Conservation (phyloP, 1,284 basidiomycete genomes). For the Agroathelia rolfsii region DNA sequence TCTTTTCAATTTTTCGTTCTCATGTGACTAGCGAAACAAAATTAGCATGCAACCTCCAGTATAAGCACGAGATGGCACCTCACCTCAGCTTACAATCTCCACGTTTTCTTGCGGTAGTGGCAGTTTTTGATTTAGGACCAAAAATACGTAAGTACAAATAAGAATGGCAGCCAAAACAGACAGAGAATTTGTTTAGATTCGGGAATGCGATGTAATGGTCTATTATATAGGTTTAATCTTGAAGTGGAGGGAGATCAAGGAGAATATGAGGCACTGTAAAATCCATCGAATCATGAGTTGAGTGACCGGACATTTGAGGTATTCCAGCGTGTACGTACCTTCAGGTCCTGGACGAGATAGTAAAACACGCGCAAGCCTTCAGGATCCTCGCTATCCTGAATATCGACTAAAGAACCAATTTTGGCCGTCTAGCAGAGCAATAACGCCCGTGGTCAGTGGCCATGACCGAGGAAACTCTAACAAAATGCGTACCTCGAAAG, state of each 20-base stretch:
- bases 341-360: constrained; percentile 95
- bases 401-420: constrained; percentile 93
- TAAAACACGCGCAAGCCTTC: constrained; percentile 98
- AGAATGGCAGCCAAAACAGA: no score
- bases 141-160: no score
- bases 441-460: constrained; percentile 1
- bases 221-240: constrained; percentile 97
- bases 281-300: neutral
- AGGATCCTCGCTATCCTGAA: constrained; percentile 94
- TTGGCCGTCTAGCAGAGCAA: constrained; percentile 76
- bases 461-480: neutral
- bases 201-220: no score
- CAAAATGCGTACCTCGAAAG: constrained; percentile 79
- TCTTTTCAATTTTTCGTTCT: no score
- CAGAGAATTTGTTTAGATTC: no score
- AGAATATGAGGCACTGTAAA: constrained; percentile 88
- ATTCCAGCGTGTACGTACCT: constrained; percentile 39
- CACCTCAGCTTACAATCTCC: no score
- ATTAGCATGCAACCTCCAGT: no score
- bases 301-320: neutral
- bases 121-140: no score
- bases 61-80: no score
- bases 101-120: no score
- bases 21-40: no score
- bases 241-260: constrained; percentile 95